phyloP scores from a whole-genome alignment of 1,284 basidiomycete species.

The Cutaneotrichosporon cavernicola region DNA sequence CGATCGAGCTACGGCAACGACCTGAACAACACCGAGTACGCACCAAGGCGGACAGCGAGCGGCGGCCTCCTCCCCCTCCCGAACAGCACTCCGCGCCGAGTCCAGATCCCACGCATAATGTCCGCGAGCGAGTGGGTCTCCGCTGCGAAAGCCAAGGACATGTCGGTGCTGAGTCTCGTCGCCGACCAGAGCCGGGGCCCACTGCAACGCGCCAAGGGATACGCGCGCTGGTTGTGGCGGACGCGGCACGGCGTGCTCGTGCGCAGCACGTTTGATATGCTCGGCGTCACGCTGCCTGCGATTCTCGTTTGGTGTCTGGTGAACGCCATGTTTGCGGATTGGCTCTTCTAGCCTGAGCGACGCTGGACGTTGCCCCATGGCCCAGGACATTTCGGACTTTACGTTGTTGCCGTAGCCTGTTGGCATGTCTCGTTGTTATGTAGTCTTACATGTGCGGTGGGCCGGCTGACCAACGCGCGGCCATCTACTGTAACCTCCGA shows the following conservation, averaged over 20 bases:
- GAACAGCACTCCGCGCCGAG: conserved; percentile 23
- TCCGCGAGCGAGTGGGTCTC: conserved; percentile 43
- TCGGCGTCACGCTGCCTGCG: conserved; percentile 44
- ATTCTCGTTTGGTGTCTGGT: conserved; percentile 45
- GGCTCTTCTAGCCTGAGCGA: background rate
- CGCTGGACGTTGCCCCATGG: background rate
- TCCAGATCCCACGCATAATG: conserved; percentile 36
- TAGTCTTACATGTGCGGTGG: background rate
- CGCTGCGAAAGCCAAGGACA: conserved; percentile 46
- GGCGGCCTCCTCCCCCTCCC: conserved; percentile 5
- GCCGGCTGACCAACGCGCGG: background rate
- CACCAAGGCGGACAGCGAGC: conserved; percentile 3
- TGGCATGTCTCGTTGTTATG: background rate
- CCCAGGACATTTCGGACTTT: background rate
- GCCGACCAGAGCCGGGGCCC: conserved; percentile 21
- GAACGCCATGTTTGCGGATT: conserved; percentile 35
- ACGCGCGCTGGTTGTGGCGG: conserved; percentile 39
- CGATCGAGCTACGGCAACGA: conserved; percentile 34
- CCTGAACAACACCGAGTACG: conserved; percentile 10
- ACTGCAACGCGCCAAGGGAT: conserved; percentile 1
- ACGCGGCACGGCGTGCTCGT: conserved; percentile 44
- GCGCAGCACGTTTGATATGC: conserved; percentile 40
- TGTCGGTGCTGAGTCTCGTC: conserved; percentile 38
- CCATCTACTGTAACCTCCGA: too few species aligned
- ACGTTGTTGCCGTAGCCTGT: background rate